Percentiles rank a stretch among this genome's conserved stretches.
Conservation (phyloP, 208 protist species). For the Acanthamoeba healyi region DNA sequence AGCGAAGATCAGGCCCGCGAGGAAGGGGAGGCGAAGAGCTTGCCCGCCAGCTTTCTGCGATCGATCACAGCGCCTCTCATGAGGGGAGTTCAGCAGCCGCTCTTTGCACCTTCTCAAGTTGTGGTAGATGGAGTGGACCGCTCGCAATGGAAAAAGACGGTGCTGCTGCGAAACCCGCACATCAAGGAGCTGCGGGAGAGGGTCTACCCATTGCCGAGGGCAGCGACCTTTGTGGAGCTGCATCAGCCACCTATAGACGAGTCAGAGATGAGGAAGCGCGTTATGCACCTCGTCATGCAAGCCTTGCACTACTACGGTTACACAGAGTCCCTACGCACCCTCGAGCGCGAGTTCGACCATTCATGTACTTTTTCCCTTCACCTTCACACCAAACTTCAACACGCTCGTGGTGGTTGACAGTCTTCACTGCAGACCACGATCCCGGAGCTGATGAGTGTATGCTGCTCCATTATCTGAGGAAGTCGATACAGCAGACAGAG, state of each 20-base stretch:
- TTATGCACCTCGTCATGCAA: conserved; percentile 1
- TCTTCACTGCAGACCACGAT: not conserved
- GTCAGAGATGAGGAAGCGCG: not conserved
- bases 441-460: not conserved
- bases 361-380: too few relatives aligned
- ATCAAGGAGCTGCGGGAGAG: conserved; percentile 42
- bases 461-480: not conserved
- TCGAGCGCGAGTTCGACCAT: not conserved
- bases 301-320: conserved; percentile 32
- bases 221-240: conserved; percentile 42
- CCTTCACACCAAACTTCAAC: too few relatives aligned
- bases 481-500: not conserved
- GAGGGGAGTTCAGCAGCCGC: too few relatives aligned
- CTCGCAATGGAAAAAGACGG: conserved; percentile 43
- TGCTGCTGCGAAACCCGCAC: conserved; percentile 6
- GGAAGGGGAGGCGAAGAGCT: too few relatives aligned
- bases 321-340: not conserved
- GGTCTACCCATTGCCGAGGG: not conserved
- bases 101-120: too few relatives aligned
- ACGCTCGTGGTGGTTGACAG: too few relatives aligned
- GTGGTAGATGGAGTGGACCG: not conserved
- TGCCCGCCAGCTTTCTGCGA: too few relatives aligned
- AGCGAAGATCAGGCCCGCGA: too few relatives aligned
- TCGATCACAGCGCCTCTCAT: too few relatives aligned
- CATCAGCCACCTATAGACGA: not conserved